Percentiles rank a stretch among this genome's conserved stretches.
These are phyloP conservation scores for Erysimum cheiri DNA, from an alignment of 441 rosid species.

Conservation along the genomic window DNA sequence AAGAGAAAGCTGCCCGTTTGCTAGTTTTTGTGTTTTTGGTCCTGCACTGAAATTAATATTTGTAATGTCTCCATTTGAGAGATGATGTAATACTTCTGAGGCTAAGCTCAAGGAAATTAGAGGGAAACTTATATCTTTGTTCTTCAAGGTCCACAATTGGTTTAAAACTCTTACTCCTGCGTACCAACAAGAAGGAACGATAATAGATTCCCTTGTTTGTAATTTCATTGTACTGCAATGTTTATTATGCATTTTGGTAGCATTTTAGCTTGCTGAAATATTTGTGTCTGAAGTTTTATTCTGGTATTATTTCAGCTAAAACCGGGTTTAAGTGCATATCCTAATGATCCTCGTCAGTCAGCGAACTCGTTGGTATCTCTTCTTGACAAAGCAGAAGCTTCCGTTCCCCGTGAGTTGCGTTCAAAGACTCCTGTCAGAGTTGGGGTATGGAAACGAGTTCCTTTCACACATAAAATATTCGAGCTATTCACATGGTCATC, in stretches of 20 bases:
- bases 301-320: conserved; percentile 53
- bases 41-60: not conserved
- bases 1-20: not conserved
- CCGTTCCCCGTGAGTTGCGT: conserved; percentile 76
- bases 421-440: conserved; percentile 90
- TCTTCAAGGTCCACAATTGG: not conserved
- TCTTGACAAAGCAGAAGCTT: conserved; percentile 81
- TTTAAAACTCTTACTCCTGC: not conserved
- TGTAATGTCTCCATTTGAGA: not conserved
- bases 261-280: not conserved
- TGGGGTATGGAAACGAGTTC: conserved; percentile 63
- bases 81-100: not conserved
- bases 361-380: conserved; percentile 70
- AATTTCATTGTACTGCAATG: conserved; percentile 4
- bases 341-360: conserved; percentile 72
- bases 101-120: not conserved
- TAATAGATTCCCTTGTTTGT: conserved; percentile 1
- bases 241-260: not conserved
- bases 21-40: conserved; percentile 2
- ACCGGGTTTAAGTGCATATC: conserved; percentile 87
- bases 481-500: not conserved
- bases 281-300: conserved; percentile 21
- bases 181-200: not conserved
- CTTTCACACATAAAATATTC: not conserved
- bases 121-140: not conserved